Percentiles rank a stretch among this genome's conserved stretches.
These are phyloP conservation scores for Parmales sp. DNA, from an alignment of 108 stramenopile genomes.

Conservation along the genomic window DNA sequence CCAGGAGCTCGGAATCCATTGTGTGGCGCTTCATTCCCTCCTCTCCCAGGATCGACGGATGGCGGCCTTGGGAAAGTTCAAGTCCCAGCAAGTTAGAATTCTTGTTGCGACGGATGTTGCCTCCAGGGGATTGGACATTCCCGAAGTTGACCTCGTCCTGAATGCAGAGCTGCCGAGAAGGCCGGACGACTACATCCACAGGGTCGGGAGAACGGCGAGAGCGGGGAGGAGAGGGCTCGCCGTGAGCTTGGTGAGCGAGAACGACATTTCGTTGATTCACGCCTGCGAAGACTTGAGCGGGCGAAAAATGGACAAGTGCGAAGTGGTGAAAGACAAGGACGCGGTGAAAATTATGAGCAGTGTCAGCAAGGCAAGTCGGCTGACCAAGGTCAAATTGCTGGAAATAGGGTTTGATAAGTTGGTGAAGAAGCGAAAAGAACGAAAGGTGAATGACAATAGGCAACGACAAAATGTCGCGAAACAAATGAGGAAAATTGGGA, in stretches of 20 bases:
- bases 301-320: slow-evolving; percentile 57
- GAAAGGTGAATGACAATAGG: slow-evolving; percentile 65
- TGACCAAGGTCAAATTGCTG: slow-evolving; percentile 73
- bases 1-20: slow-evolving; percentile 67
- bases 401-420: slow-evolving; percentile 84
- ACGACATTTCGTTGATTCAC: slow-evolving; percentile 68
- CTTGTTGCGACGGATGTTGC: slow-evolving; percentile 98
- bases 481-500: not conserved
- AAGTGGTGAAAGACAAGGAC: slow-evolving; percentile 66
- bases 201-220: slow-evolving; percentile 94
- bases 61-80: slow-evolving; percentile 81
- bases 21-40: slow-evolving; percentile 84
- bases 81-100: slow-evolving; percentile 71
- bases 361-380: slow-evolving; percentile 71
- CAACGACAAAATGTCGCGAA: slow-evolving; percentile 41
- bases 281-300: slow-evolving; percentile 65
- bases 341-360: slow-evolving; percentile 64
- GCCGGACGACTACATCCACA: slow-evolving; percentile 88
- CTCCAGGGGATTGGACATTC: slow-evolving; percentile 89
- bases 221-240: slow-evolving; percentile 88
- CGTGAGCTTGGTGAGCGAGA: slow-evolving; percentile 83
- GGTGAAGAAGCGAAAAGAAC: slow-evolving; percentile 67
- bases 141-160: slow-evolving; percentile 87
- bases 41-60: slow-evolving; percentile 78
- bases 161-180: slow-evolving; percentile 89